Base-by-base conservation (phyloP, 768 basidiomycete genomes). In the Melanogaster broomeanus region DNA sequence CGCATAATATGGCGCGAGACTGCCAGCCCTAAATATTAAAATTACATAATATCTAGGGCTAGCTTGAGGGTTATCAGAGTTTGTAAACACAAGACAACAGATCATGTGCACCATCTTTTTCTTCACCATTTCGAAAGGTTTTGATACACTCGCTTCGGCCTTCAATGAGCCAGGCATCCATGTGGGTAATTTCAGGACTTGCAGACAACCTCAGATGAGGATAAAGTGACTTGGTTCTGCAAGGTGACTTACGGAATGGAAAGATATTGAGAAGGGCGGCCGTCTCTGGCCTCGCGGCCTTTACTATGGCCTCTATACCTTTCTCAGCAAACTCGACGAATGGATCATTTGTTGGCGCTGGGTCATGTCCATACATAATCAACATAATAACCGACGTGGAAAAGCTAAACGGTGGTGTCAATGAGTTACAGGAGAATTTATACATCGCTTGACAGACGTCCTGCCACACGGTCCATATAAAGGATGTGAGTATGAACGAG, bases 11-110 rank as follows among this genome's bases (percentile, higher is more conserved):
- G 62, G 71, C 76, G 70, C 76, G 77, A 77, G 69, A 75, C 53
- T 60, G 62, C 72, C 68, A 60, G 71, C 76, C 76, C 76, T 78
- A 59, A 73, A 77, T 2, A n/a, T n/a, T n/a, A n/a, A n/a, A n/a
- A n/a, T n/a, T n/a, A n/a, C n/a, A n/a, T n/a, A n/a, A n/a, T n/a
- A n/a, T n/a, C n/a, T n/a, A n/a, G n/a, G n/a, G n/a, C n/a, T n/a
- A n/a, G n/a, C 64, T 68, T n/a, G 2, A 7, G 18, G 24, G 11
- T 10, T 25, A 13, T 57, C 38, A 48, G 16, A 34, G 51, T n/a
- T n/a, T 21, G 8, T 0, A 13, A 6, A n/a, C 34, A 30, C n/a
- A n/a, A 46, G 37, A 45, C 15, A 31, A 37, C 11, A 40, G 9
- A 5, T 28, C 24, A 42, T n/a, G 24, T 38, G 18, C 6, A 63